These are phyloP conservation scores for Erodium moschatum DNA, from an alignment of 441 rosid species.

Conservation along the genomic window DNA sequence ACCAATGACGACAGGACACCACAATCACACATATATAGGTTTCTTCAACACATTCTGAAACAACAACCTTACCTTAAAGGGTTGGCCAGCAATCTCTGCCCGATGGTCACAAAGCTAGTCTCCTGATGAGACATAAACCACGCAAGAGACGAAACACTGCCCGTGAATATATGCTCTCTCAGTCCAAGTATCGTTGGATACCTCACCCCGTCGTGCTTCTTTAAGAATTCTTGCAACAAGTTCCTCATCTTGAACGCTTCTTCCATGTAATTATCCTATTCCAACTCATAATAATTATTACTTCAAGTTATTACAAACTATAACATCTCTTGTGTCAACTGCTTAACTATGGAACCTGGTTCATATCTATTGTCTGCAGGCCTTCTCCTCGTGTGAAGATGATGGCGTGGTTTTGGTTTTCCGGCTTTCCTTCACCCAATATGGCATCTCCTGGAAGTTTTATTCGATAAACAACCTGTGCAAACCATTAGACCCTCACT, in stretches of 20 bases:
- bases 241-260: slow-evolving; percentile 99
- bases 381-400: slow-evolving; percentile 98
- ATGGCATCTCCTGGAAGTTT: slow-evolving; percentile 96
- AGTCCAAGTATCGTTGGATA: slow-evolving; percentile 89
- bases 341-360: too few relatives aligned
- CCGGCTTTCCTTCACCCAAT: slow-evolving; percentile 99
- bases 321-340: too few relatives aligned
- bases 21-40: too few relatives aligned
- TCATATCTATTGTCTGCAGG: slow-evolving; percentile 98
- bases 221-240: slow-evolving; percentile 85
- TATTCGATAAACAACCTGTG: slow-evolving; percentile 85
- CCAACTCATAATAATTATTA: too few relatives aligned
- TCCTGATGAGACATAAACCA: slow-evolving; percentile 99
- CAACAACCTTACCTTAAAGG: slow-evolving; percentile 69
- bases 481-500: too few relatives aligned
- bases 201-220: slow-evolving; percentile 89
- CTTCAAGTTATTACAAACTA: too few relatives aligned
- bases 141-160: slow-evolving; percentile 99
- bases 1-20: slow-evolving; percentile 20
- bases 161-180: slow-evolving; percentile 97
- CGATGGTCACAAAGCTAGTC: slow-evolving; percentile 97
- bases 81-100: slow-evolving; percentile 90
- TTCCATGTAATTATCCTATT: slow-evolving; percentile 96
- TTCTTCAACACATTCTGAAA: too few relatives aligned
- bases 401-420: slow-evolving; percentile 96